Evolutionary conservation across 2,329 filamentous ascomycete genomes (phyloP).

Genomic region (Ceratocystis papillata): DNA sequence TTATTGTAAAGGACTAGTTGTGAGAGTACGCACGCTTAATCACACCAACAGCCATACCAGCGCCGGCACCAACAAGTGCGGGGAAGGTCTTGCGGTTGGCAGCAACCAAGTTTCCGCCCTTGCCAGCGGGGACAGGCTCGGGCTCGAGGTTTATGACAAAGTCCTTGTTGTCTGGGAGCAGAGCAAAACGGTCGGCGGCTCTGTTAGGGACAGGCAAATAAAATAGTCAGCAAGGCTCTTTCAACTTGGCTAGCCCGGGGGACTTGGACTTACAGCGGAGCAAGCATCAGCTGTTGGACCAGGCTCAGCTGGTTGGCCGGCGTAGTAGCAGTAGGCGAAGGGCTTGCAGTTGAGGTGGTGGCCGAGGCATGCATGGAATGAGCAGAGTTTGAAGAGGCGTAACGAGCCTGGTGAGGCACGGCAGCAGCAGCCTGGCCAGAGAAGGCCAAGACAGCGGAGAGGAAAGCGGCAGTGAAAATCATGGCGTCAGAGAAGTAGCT

Average conservation of each 20-base stretch:
- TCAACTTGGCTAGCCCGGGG: background rate
- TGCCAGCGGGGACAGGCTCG: slow-evolving; percentile 38
- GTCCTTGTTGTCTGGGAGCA: slow-evolving; percentile 34
- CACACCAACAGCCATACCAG: slow-evolving; percentile 43
- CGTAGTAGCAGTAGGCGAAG: slow-evolving; percentile 13
- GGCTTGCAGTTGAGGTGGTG: background rate
- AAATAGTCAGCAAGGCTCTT: background rate
- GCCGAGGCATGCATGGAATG: background rate
- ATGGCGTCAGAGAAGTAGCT: slow-evolving; percentile 28
- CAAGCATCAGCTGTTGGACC: slow-evolving; percentile 28
- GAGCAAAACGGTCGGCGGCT: slow-evolving; percentile 34
- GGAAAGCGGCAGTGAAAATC: slow-evolving; percentile 31
- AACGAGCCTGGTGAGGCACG: slow-evolving; percentile 24
- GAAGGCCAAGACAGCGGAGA: slow-evolving; percentile 35
- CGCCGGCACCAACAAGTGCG: slow-evolving; percentile 42
- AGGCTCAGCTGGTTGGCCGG: slow-evolving; percentile 26
- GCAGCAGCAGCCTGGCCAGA: slow-evolving; percentile 31
- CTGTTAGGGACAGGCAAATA: slow-evolving; percentile 25
- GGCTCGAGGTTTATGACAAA: slow-evolving; percentile 40
- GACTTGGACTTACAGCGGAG: slow-evolving; percentile 23
- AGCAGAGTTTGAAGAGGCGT: slow-evolving; percentile 20
- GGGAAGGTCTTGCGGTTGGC: slow-evolving; percentile 49
- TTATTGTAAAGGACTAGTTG: slow-evolving; percentile 18
- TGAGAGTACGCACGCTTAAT: slow-evolving; percentile 33
- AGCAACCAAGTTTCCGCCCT: slow-evolving; percentile 35